Evolutionary conservation across 108 stramenopile species (phyloP), one percentile per base, ranked within the genome.

Genomic region (Skeletonema tropicum): DNA sequence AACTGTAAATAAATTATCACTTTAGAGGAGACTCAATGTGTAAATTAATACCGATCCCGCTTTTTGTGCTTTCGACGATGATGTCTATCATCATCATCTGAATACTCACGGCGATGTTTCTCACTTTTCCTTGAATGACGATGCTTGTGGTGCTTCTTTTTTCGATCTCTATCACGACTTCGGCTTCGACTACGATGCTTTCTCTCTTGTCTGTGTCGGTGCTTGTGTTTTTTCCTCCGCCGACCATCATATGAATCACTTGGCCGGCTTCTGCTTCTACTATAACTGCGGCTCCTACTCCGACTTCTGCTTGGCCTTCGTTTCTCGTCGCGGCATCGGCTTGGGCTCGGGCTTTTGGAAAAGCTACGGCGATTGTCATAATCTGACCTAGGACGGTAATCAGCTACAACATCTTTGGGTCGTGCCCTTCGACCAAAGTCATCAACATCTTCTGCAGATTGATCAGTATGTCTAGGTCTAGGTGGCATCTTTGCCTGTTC

Each of bases 131-230:
- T 52, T 8, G 49, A 52, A 12, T 64, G 61, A 8, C 35, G 29
- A 38, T 71, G 42, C 15, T 78, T 71, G 30, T 48, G 71, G 39
- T 75, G 77, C 17, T 79, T 62, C 38, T 79, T 70, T 52, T 66
- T 69, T 15, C 58, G 60, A 26, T 48, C 75, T 74, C 60, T 78
- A 36, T 78, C 77, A 33, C 71, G 57, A 23, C 71, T 76, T 60
- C 75, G 39, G 38, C 81, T 81, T 48, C 80, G 63, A 7, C 68
- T 71, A 29, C 60, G 62, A 1, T 71, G 70, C 12, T 63, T 33
- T 5, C 39, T 17, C 11, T 63, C 42, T 2, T 72, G 26, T 31
- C 77, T 71, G 36, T 57, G 81, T 3, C 59, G 48, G 8, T 60
- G 71, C 59, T 62, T 62, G 33, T 61, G 69, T n/a, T 68, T 62